Base-by-base conservation (phyloP, 305 asterid species). In the Plantago rigida region DNA sequence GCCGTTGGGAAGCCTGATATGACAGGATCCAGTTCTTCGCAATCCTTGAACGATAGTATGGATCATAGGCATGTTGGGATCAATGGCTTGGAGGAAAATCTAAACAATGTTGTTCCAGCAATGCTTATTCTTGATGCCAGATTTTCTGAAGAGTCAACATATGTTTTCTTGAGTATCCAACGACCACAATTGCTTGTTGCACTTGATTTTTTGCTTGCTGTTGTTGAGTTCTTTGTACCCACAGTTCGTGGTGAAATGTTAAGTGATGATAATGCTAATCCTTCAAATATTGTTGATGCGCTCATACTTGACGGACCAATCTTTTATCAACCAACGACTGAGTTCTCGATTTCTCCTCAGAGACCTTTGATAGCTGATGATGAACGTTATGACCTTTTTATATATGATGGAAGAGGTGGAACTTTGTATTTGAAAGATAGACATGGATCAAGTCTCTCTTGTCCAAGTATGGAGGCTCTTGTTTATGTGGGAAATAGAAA, bases 171-270 rank as follows among this genome's bases (percentile, higher is more conserved):
- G 68, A 79, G 89, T 79, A 86, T 91, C 77, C 98, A 91, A 79
- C 83, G 98, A 84, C 98, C 98, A 29, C 96, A 82, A 70, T 68
- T 91, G 80, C 95, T 91, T 63, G 98, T 91, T 47, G 93, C 98
- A 58, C 88, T 91, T 64, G 98, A 91, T 68, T 91, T 91, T 81
- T 70, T 87, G 78, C 88, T 86, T 64, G 96, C 86, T 51, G 62
- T 91, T 70, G 95, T 73, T 51, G 96, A 87, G 81, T 91, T 91
- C 82, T 87, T 91, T 81, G 96, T 91, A 69, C 96, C 98, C 51
- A 77, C 94, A 49, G 76, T 91, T 72, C 93, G 90, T 71, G 81
- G 78, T 69, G 84, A 83, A 73, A 78, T 72, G 19, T 70, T 78
- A 64, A 60, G 75, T 67, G 95, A 87, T 52, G 93, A 80, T 59